Evolutionary conservation across 176 grass and related monocot genomes (phyloP).

Genomic region (Oryza punctata): DNA sequence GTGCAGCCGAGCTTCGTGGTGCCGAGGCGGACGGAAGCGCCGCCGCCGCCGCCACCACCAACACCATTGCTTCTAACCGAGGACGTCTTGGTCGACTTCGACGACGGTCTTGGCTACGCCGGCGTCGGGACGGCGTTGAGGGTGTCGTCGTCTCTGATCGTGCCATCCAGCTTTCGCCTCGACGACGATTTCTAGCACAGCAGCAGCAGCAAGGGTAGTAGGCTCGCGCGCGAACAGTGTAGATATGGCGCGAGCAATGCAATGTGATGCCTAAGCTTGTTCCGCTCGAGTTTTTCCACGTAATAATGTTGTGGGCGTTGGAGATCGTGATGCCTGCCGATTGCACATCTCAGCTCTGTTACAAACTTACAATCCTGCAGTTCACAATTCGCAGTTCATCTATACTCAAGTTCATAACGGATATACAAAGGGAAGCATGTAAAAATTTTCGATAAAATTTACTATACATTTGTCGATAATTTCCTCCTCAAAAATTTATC

Average conservation of each 20-base stretch:
- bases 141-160: slow-evolving; percentile 68
- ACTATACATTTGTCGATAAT: too few species aligned
- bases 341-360: not conserved
- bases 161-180: slow-evolving; percentile 49
- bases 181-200: slow-evolving; percentile 38
- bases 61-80: not conserved
- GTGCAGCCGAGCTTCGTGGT: slow-evolving; percentile 76
- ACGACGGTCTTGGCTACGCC: not conserved
- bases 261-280: not conserved
- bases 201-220: not conserved
- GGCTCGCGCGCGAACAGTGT: slow-evolving; percentile 1
- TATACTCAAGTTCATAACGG: not conserved
- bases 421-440: not conserved
- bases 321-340: not conserved
- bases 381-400: not conserved
- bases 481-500: too few species aligned
- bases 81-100: not conserved
- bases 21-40: slow-evolving; percentile 47
- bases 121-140: slow-evolving; percentile 37
- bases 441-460: too few species aligned
- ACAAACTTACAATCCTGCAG: not conserved
- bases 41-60: not conserved
- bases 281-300: not conserved
- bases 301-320: not conserved
- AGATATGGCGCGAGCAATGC: slow-evolving; percentile 12